A percentile compares a stretch with the other conserved stretches of the same genome.
Evolutionary conservation across 441 rosid species (phyloP).

Genomic region (Populus tomentosa): DNA sequence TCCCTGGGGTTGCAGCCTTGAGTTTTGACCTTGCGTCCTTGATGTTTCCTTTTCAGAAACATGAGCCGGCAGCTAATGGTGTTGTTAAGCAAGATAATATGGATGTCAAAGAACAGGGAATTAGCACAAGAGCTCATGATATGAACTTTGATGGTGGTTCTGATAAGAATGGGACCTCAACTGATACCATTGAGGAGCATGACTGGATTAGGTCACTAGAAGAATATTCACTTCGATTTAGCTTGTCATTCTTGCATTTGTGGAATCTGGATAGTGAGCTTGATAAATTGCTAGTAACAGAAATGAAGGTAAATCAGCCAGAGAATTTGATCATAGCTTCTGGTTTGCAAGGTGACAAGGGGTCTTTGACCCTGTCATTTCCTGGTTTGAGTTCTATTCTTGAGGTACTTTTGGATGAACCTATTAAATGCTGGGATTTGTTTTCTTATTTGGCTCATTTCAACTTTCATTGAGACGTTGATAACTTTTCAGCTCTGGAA

Average conservation of each 20-base stretch:
- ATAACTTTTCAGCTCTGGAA: slow-evolving; percentile 82
- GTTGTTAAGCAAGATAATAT: slow-evolving; percentile 32
- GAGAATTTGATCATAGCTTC: slow-evolving; percentile 67
- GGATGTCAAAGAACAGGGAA: slow-evolving; percentile 30
- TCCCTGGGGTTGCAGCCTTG: slow-evolving; percentile 80
- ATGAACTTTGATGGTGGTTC: slow-evolving; percentile 29
- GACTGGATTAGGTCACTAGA: slow-evolving; percentile 51
- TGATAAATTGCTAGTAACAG: slow-evolving; percentile 64
- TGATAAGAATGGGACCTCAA: slow-evolving; percentile 24
- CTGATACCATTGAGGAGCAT: slow-evolving; percentile 34
- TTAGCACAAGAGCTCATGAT: slow-evolving; percentile 28
- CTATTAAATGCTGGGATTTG: slow-evolving; percentile 26
- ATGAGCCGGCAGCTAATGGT: slow-evolving; percentile 20
- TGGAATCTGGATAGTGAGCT: slow-evolving; percentile 76
- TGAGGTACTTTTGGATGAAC: slow-evolving; percentile 64
- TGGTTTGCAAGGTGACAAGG: slow-evolving; percentile 92
- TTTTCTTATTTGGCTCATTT: slow-evolving; percentile 39
- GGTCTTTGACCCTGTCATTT: slow-evolving; percentile 75
- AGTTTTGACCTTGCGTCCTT: slow-evolving; percentile 72
- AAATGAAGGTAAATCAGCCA: slow-evolving; percentile 76
- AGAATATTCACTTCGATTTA: slow-evolving; percentile 63
- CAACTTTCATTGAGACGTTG: slow-evolving; percentile 38
- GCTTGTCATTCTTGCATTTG: slow-evolving; percentile 82
- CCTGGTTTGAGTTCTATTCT: slow-evolving; percentile 63
- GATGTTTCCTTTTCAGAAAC: slow-evolving; percentile 47